Conservation (phyloP, 306 rosid genomes). For the Clitoria ternatea region DNA sequence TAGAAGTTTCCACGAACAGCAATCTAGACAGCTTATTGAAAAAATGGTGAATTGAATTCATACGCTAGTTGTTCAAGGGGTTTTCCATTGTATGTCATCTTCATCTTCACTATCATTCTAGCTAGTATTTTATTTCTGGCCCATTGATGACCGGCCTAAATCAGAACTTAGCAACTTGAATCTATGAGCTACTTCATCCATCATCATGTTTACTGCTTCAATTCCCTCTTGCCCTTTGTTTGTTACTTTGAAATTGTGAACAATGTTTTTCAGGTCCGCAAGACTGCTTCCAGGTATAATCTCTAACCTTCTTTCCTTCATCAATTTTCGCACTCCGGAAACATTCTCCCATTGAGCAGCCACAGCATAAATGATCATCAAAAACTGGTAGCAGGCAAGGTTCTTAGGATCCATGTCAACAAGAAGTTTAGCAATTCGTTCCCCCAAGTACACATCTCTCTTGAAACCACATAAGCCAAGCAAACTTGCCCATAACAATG, state of each 20-base stretch:
- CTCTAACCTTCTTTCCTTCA: conserved; percentile 45
- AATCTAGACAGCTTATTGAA: neutral
- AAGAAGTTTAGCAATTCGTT: conserved; percentile 49
- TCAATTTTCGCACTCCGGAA: conserved; percentile 39
- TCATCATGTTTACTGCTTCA: conserved; percentile 27
- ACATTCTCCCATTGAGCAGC: conserved; percentile 74
- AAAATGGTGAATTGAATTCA: conserved; percentile 8
- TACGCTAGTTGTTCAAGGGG: neutral
- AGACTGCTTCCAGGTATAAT: conserved; percentile 60
- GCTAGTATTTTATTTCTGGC: neutral
- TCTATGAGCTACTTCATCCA: conserved; percentile 36
- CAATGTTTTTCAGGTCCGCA: conserved; percentile 59
- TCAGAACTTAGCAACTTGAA: conserved; percentile 22
- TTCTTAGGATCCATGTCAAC: conserved; percentile 57
- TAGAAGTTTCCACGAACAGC: neutral
- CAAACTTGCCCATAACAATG: conserved; percentile 52
- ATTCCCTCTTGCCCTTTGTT: conserved; percentile 29
- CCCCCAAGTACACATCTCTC: conserved; percentile 51
- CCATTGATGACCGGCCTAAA: neutral
- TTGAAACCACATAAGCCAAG: conserved; percentile 52
- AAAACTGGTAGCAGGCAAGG: conserved; percentile 47
- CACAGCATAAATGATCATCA: conserved; percentile 59
- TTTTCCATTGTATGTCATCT: conserved; percentile 15
- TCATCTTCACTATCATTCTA: neutral
- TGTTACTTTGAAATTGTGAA: conserved; percentile 50